Evolutionary conservation across 176 grass and related monocot species (phyloP).

Genomic region (Chloris gayana): DNA sequence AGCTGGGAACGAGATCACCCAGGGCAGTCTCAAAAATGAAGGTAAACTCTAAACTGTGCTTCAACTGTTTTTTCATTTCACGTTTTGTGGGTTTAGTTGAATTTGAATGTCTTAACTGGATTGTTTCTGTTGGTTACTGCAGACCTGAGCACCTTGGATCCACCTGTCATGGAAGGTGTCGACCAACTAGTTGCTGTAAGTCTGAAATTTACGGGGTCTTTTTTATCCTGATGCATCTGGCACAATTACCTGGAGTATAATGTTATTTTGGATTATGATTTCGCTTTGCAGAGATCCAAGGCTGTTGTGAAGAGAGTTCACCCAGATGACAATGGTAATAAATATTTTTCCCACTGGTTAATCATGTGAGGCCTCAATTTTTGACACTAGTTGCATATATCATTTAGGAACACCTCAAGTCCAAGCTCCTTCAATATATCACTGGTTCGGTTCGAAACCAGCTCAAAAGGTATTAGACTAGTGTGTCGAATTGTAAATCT

Average conservation of each 20-base stretch:
- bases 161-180: conserved; percentile 83
- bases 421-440: conserved; percentile 53
- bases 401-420: conserved; percentile 37
- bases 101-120: not conserved
- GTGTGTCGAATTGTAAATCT: not conserved
- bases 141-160: conserved; percentile 67
- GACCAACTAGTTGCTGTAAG: conserved; percentile 73
- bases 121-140: not conserved
- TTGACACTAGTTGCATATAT: conserved; percentile 14
- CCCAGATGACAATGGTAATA: conserved; percentile 67
- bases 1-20: conserved; percentile 73
- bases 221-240: not conserved
- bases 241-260: not conserved
- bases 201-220: not conserved
- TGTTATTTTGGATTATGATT: conserved; percentile 20
- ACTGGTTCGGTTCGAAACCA: conserved; percentile 94
- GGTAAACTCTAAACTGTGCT: conserved; percentile 46
- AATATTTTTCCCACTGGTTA: not conserved
- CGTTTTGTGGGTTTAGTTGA: not conserved
- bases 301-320: conserved; percentile 58
- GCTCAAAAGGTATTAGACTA: conserved; percentile 69
- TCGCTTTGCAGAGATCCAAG: conserved; percentile 70
- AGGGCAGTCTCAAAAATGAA: conserved; percentile 61
- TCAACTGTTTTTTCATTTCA: not conserved
- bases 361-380: not conserved